A percentile compares a stretch with the other conserved stretches of the same genome.
phyloP scores from a whole-genome alignment of 805 yeast genomes.

The Yamadazyma philogaea region DNA sequence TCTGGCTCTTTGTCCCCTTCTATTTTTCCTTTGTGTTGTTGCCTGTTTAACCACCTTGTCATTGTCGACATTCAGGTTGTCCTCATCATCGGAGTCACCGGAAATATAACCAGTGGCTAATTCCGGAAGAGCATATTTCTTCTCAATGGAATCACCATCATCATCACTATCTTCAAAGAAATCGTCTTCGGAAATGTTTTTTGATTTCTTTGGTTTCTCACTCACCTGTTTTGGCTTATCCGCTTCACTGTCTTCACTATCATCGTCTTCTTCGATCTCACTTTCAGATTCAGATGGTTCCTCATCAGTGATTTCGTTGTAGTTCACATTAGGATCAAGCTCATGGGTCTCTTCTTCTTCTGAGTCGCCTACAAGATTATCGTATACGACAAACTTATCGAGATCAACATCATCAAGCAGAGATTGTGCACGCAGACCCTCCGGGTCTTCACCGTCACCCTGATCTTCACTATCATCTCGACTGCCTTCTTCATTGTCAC shows the following conservation, averaged over 20 bases:
- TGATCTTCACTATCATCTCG: constrained; percentile 15
- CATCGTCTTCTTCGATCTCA: constrained; percentile 27
- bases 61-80: constrained; percentile 33
- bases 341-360: constrained; percentile 25
- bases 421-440: constrained; percentile 11
- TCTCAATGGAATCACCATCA: constrained; percentile 18
- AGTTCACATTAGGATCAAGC: constrained; percentile 39
- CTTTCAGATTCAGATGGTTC: constrained; percentile 48
- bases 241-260: constrained; percentile 16
- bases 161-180: constrained; percentile 21
- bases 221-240: not conserved
- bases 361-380: constrained; percentile 34
- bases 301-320: constrained; percentile 65
- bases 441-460: not conserved
- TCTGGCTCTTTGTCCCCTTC: constrained; percentile 97
- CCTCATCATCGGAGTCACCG: constrained; percentile 72
- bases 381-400: constrained; percentile 35
- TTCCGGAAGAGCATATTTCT: constrained; percentile 53
- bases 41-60: constrained; percentile 51
- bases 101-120: constrained; percentile 80
- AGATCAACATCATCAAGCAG: constrained; percentile 16
- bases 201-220: not conserved
- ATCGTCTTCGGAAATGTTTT: constrained; percentile 35
- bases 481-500: constrained; percentile 18
- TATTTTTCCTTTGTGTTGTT: constrained; percentile 66